Percentiles rank a stretch among this genome's conserved stretches.
These are phyloP conservation scores for Trifolium fragiferum DNA, from an alignment of 306 rosid species.

Conservation along the genomic window DNA sequence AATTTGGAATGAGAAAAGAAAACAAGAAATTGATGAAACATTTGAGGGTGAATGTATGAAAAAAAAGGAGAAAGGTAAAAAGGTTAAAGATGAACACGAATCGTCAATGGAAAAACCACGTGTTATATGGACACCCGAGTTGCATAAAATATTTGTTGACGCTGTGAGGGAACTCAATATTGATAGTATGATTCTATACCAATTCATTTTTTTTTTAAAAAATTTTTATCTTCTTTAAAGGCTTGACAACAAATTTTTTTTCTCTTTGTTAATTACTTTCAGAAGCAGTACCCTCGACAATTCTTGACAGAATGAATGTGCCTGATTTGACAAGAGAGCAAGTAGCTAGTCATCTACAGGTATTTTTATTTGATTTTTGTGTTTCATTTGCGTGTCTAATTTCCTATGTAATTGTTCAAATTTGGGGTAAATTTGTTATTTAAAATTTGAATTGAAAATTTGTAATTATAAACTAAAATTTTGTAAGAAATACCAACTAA, in stretches of 20 bases:
- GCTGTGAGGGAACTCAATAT: conserved; percentile 68
- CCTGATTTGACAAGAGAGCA: conserved; percentile 67
- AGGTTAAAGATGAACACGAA: conserved; percentile 43
- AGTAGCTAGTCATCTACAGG: conserved; percentile 88
- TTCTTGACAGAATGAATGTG: conserved; percentile 69
- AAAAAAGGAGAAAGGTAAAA: conserved; percentile 47
- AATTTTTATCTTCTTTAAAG: no score
- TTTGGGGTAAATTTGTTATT: neutral
- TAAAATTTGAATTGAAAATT: neutral
- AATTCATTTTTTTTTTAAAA: neutral
- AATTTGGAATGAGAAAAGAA: conserved; percentile 34
- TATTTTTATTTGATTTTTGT: neutral
- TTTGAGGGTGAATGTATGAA: conserved; percentile 44
- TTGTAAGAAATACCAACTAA: no score
- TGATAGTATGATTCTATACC: conserved; percentile 58
- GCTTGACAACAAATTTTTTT: no score
- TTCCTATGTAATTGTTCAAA: no score
- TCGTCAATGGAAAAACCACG: conserved; percentile 62
- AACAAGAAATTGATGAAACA: conserved; percentile 33
- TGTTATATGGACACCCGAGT: conserved; percentile 63
- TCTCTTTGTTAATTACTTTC: neutral
- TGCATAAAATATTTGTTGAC: conserved; percentile 59
- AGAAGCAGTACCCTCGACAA: conserved; percentile 79
- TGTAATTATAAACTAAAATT: no score
- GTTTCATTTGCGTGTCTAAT: neutral